phyloP scores from a whole-genome alignment of 805 yeast genomes.

The Yamadazyma tumulicola region DNA sequence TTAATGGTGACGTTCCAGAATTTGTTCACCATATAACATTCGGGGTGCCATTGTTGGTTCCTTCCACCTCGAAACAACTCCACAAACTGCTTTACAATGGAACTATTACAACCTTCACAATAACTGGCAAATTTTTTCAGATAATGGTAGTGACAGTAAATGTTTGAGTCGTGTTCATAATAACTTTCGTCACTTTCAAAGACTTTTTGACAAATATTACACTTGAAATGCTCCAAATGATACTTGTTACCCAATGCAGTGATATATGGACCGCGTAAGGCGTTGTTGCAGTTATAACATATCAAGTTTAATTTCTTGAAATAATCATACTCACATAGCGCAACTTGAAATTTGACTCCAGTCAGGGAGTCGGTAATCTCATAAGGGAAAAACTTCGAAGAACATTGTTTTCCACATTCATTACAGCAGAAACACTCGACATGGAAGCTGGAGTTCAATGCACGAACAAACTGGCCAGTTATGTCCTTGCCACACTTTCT shows the following conservation, averaged over 20 bases:
- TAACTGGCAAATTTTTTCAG: slow-evolving; percentile 80
- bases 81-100: slow-evolving; percentile 91
- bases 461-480: slow-evolving; percentile 77
- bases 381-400: slow-evolving; percentile 84
- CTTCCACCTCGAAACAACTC: slow-evolving; percentile 88
- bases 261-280: slow-evolving; percentile 87
- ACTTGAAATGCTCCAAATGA: slow-evolving; percentile 93
- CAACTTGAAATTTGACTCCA: slow-evolving; percentile 26
- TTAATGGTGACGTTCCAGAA: slow-evolving; percentile 89
- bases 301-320: slow-evolving; percentile 79
- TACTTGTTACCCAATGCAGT: slow-evolving; percentile 90
- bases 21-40: slow-evolving; percentile 95
- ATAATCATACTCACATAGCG: slow-evolving; percentile 88
- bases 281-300: slow-evolving; percentile 82
- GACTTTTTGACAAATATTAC: slow-evolving; percentile 78
- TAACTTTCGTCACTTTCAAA: slow-evolving; percentile 91
- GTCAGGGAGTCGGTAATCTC: slow-evolving; percentile 48
- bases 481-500: slow-evolving; percentile 35
- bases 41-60: slow-evolving; percentile 98
- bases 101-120: slow-evolving; percentile 90
- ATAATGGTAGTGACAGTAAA: slow-evolving; percentile 91
- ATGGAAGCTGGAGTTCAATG: slow-evolving; percentile 75
- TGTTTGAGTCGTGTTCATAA: slow-evolving; percentile 76
- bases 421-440: slow-evolving; percentile 83
- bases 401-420: slow-evolving; percentile 79